Conservation (phyloP, 2,329 filamentous ascomycete genomes). For the Fusarium kyushuense region DNA sequence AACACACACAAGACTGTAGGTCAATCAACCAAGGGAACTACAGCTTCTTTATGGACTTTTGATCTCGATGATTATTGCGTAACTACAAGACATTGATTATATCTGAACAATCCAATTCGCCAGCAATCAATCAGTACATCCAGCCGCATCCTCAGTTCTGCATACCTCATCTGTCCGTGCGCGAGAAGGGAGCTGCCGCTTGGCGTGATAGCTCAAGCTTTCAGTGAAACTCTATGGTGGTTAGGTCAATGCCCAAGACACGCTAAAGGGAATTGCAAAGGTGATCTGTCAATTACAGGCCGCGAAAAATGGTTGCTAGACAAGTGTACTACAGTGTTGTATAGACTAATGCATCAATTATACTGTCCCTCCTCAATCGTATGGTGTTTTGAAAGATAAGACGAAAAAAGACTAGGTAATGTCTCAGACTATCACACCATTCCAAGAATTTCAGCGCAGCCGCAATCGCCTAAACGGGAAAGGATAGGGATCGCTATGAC, state of each 20-base stretch:
- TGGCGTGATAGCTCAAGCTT: neutral
- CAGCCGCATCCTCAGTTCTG: neutral
- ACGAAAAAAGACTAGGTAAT: neutral
- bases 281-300: neutral
- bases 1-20: too few species aligned
- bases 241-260: neutral
- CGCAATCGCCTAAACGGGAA: neutral
- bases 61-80: too few species aligned
- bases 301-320: rapidly evolving
- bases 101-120: neutral
- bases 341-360: neutral
- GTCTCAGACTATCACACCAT: neutral
- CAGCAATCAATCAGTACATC: too few species aligned
- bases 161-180: neutral
- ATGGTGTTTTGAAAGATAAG: neutral
- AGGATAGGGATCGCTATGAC: neutral
- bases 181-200: neutral
- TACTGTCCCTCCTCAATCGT: neutral
- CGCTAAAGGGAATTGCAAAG: neutral
- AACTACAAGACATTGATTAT: neutral
- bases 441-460: neutral
- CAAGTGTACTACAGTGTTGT: rapidly evolving
- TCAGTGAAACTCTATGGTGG: neutral
- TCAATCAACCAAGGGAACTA: neutral
- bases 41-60: neutral